Conservation (phyloP, 306 rosid genomes). For the Castanea mollissima region DNA sequence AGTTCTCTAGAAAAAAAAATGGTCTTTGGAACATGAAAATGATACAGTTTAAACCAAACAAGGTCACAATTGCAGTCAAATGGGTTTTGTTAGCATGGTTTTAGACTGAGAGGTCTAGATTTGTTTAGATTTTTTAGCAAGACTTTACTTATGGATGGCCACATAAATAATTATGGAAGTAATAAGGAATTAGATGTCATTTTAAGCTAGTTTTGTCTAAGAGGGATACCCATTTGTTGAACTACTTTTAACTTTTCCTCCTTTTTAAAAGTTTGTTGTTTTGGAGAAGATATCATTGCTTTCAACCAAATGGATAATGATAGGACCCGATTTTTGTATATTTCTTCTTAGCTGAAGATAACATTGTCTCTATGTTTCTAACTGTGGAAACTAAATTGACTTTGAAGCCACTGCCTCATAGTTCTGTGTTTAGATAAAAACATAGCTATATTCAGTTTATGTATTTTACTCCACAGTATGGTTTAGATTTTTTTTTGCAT, state of each 20-base stretch:
- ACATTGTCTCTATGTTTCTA: not conserved
- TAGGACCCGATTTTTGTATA: not conserved
- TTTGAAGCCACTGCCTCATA: not conserved
- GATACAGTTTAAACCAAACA: not conserved
- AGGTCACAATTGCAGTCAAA: not conserved
- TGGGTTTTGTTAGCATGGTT: not conserved
- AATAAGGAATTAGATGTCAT: not conserved
- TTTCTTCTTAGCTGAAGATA: not conserved
- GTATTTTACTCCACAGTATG: not conserved
- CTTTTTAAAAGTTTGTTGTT: not conserved
- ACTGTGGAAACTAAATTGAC: not conserved
- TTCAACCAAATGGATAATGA: not conserved
- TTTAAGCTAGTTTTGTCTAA: not conserved
- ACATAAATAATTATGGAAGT: not conserved
- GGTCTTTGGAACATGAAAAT: not conserved
- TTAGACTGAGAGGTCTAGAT: not conserved
- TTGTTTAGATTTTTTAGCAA: not conserved
- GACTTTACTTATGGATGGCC: not conserved
- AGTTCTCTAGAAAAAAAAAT: not conserved
- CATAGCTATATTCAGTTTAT: not conserved
- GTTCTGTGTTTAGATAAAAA: too few relatives aligned
- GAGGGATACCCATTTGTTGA: not conserved
- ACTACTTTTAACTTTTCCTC: not conserved
- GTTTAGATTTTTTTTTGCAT: not conserved
- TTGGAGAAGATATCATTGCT: not conserved